Evolutionary conservation across 192 early-diverging fungal genomes (phyloP).

Genomic region (Jimgerdemannia lactiflua): DNA sequence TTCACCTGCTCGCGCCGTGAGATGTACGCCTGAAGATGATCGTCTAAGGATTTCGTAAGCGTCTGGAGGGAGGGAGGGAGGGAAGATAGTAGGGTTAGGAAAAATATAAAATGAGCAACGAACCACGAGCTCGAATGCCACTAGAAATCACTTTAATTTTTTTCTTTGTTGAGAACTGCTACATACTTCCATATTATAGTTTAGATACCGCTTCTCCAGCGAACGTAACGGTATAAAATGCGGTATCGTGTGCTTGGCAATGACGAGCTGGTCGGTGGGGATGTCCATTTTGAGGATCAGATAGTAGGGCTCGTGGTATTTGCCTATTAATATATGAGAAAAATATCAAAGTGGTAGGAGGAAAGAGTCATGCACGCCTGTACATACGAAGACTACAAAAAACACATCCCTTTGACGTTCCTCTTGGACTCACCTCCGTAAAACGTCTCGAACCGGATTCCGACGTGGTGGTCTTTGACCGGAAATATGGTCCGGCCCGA

Average conservation of each 20-base stretch:
- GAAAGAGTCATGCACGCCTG: not conserved
- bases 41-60: not conserved
- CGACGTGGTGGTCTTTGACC: conserved; percentile 24
- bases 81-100: not conserved
- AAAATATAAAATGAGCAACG: not conserved
- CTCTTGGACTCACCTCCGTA: conserved; percentile 29
- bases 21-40: not conserved
- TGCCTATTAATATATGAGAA: conserved; percentile 11
- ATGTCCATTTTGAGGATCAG: conserved; percentile 26
- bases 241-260: conserved; percentile 47
- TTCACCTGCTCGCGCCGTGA: not conserved
- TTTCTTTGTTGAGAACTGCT: not conserved
- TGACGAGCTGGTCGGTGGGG: conserved; percentile 6
- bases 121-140: too few species aligned
- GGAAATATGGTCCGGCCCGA: conserved; percentile 30
- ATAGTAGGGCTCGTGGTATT: conserved; percentile 48
- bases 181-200: conserved; percentile 39
- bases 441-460: conserved; percentile 50
- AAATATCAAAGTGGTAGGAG: not conserved
- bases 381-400: not conserved
- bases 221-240: conserved; percentile 39
- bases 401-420: not conserved
- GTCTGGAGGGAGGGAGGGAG: not conserved
- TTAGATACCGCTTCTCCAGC: conserved; percentile 33
- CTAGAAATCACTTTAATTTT: too few species aligned